Percentiles rank a stretch among this genome's conserved stretches.
phyloP scores from a whole-genome alignment of 345 rosid species.

The Jatropha curcas region DNA sequence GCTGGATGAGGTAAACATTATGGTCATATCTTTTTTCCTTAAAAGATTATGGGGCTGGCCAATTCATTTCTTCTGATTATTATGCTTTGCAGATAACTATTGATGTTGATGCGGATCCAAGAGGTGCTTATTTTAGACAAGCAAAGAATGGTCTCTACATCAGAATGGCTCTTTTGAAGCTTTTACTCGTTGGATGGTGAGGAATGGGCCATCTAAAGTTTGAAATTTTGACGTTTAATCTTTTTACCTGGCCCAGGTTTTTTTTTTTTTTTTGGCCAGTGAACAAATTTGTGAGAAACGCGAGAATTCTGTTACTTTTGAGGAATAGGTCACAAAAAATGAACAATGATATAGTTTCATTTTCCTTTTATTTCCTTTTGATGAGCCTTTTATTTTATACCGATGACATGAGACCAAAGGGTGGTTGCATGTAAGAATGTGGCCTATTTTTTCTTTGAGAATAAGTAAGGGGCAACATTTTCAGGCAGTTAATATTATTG shows the following conservation, averaged over 20 bases:
- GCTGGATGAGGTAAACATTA: slow-evolving; percentile 71
- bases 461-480: no score
- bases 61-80: not conserved
- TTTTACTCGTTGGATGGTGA: slow-evolving; percentile 61
- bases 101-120: slow-evolving; percentile 80
- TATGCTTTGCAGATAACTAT: slow-evolving; percentile 54
- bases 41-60: not conserved
- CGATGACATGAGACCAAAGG: no score
- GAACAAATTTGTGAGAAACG: not conserved
- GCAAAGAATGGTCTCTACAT: slow-evolving; percentile 96
- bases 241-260: not conserved
- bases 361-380: not conserved
- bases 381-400: no score
- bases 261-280: no score
- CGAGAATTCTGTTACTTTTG: not conserved
- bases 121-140: slow-evolving; percentile 98
- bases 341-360: not conserved
- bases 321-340: not conserved
- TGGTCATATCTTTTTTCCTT: not conserved
- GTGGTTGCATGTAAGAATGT: no score
- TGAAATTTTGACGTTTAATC: not conserved
- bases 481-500: no score
- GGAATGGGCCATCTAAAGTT: not conserved
- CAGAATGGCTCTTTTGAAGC: slow-evolving; percentile 87
- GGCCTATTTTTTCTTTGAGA: no score